Evolutionary conservation across 306 rosid species (phyloP), one percentile per base, ranked within the genome.

Genomic region (Rosa chinensis): DNA sequence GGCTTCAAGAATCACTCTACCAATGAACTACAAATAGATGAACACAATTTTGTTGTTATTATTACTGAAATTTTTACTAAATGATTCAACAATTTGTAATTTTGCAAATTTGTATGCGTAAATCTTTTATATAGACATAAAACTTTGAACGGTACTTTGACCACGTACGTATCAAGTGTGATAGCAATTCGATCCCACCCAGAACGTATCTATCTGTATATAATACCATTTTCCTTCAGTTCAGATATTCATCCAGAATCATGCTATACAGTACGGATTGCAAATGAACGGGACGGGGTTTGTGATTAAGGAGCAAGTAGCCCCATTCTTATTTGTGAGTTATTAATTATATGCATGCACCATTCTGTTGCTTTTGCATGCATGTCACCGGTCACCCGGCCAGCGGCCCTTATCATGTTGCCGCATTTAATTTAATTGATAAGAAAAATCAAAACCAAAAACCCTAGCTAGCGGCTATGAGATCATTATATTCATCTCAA

Each of bases 361-460:
- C 68, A 4, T 14, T 32, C 86, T 79, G 82, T 23, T 58, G 66
- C 55, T 63, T 45, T 64, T 82, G 87, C 88, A 81, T 81, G 80
- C 78, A 78, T 78, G 85, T 64, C 78, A 61, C 80, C 71, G 74
- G 85, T 64, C 78, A 61, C 80, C 71, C 83, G 44, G 68, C 75
- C 83, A 50, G 72, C 75, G 49, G 68, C 67, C 47, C 81, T 49
- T 61, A 43, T 68, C 84, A 77, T 56, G 83, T 82, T 80, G 77
- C 49, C 10, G 81, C 84, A 88, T 83, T 86, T 7, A 80, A 58
- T 76, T 78, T 62, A 75, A 44, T 32, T 23, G 6, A 20, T 17
- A n/a, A 21, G 63, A 58, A 58, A 21, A 21, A 8, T 56, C 39
- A 25, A 25, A 37, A 53, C 6, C 0, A 1, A 11, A n/a, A 39